Evolutionary conservation across 139 green algal genomes (phyloP), one percentile per base, ranked within the genome.

Genomic region (Gonium pectorale): DNA sequence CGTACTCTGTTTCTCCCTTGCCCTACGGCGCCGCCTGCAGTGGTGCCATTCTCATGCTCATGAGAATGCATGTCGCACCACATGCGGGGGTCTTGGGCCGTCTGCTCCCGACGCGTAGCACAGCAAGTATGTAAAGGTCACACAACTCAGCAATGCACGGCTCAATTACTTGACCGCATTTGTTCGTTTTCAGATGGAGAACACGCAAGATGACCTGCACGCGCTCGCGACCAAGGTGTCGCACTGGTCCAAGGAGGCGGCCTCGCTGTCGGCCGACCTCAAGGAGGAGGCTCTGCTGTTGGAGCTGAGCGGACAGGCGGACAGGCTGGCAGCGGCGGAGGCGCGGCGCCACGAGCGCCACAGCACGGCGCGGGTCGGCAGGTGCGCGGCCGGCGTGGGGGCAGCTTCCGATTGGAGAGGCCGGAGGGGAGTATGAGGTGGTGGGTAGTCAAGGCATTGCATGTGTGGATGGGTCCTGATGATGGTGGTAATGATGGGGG

Each of bases 191-290:
- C 41, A 83, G 77, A n/a, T 73, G 2, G 60, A 83, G 62, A 29
- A 5, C 31, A 73, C 60, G 38, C 77, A 73, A 40, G 77, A 49
- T 13, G 77, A 83, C 77, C 62, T 83, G 17, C 77, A 73, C 19
- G 62, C 62, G 0, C 77, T 83, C 43, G 60, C 77, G 2, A 5
- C 3, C 26, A 63, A 73, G 21, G 77, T 83, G 40, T 43, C 77
- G 9, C 19, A 17, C 21, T 83, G 77, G 77, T 74, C 77, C 4
- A 22, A 26, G 9, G 60, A 83, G 43, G 77, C 77, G 3, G 77
- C 77, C 0, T 37, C 43, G 0, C 63, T 83, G 29, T 56, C 77
- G 5, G 31, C 33, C 1, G 77, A 33, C 3, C 33, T 83, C 6
- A 26, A 64, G 26, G 77, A 83, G 24, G 41, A 73, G 43, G 77